Evolutionary conservation across 1,139 yeast species (phyloP).

Genomic region (Eremothecium sinecaudum): DNA sequence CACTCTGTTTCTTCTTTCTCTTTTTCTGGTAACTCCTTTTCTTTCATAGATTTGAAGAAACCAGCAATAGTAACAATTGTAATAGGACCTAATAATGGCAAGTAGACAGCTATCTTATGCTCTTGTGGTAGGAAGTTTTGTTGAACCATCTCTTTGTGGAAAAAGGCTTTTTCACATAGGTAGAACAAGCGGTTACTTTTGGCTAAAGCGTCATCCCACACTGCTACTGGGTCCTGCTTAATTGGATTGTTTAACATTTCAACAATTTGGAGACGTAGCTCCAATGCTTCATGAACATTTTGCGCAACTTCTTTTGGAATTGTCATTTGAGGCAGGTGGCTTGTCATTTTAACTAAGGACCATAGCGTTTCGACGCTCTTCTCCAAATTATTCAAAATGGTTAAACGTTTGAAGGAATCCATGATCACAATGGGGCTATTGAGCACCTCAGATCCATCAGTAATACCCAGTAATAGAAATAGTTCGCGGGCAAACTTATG

Average conservation of each 20-base stretch:
- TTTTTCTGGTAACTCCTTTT: slow-evolving; percentile 1
- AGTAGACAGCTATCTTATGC: slow-evolving; percentile 85
- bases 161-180: slow-evolving; percentile 68
- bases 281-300: slow-evolving; percentile 31
- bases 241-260: slow-evolving; percentile 24
- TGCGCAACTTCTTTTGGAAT: slow-evolving; percentile 46
- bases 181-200: slow-evolving; percentile 48
- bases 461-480: slow-evolving; percentile 59
- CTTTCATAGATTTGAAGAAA: slow-evolving; percentile 34
- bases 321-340: slow-evolving; percentile 66
- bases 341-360: slow-evolving; percentile 60
- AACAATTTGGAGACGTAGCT: slow-evolving; percentile 28
- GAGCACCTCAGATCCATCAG: slow-evolving; percentile 21
- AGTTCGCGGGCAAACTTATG: slow-evolving; percentile 70
- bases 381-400: slow-evolving; percentile 43
- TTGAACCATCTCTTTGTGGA: slow-evolving; percentile 90
- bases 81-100: slow-evolving; percentile 83
- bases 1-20: too few relatives aligned
- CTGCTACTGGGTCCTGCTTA: background rate
- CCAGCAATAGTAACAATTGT: slow-evolving; percentile 61
- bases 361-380: slow-evolving; percentile 50
- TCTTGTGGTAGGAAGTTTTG: slow-evolving; percentile 92
- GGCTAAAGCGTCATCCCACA: slow-evolving; percentile 41
- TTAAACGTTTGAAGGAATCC: slow-evolving; percentile 54
- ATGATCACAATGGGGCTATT: slow-evolving; percentile 49